Conservation (phyloP, 2,329 filamentous ascomycete genomes). For the Fusarium cicatricum region DNA sequence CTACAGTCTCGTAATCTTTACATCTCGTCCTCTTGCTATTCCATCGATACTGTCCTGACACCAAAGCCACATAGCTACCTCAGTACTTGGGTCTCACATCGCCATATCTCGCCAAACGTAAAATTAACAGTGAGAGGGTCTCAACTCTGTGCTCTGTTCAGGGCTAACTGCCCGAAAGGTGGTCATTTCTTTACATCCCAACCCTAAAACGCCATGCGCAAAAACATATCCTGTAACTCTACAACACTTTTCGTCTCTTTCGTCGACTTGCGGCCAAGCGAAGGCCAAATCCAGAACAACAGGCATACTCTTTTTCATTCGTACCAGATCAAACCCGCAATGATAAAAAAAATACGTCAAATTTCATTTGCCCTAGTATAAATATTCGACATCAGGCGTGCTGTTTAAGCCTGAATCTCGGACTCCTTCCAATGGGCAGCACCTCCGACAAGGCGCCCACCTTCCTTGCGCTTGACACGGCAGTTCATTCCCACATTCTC, state of each 20-base stretch:
- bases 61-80: no score
- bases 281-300: not conserved
- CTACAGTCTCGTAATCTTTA: not conserved
- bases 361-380: slow-evolving; percentile 9
- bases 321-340: not conserved
- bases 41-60: not conserved
- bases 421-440: slow-evolving; percentile 68
- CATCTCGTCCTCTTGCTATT: not conserved
- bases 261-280: not conserved
- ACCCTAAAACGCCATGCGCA: slow-evolving; percentile 27
- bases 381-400: no score
- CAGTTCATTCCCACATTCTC: slow-evolving; percentile 89
- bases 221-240: slow-evolving; percentile 11
- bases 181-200: slow-evolving; percentile 7
- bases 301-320: not conserved
- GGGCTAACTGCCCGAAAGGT: not conserved
- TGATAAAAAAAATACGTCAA: not conserved
- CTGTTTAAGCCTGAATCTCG: slow-evolving; percentile 69
- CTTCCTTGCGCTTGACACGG: slow-evolving; percentile 89
- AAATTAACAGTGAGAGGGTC: no score
- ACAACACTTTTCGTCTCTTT: slow-evolving; percentile 3
- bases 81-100: no score
- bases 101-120: no score
- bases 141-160: no score
- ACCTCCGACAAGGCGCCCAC: slow-evolving; percentile 68